phyloP scores from a whole-genome alignment of 2,329 filamentous ascomycete species.

The Teratosphaeria epicoccoides region DNA sequence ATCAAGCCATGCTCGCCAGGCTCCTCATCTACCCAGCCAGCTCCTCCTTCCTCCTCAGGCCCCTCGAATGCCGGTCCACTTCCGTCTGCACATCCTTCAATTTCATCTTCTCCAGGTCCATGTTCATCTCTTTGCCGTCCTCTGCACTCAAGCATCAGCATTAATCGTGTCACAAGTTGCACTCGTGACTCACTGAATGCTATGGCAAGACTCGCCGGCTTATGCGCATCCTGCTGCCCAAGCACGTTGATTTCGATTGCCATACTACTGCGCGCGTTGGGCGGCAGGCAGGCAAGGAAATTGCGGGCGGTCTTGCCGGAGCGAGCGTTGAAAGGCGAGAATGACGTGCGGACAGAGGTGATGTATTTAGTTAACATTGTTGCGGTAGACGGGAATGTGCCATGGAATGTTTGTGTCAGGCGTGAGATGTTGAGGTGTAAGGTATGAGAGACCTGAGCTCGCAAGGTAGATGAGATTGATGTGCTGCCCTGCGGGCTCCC shows the following conservation, averaged over 20 bases:
- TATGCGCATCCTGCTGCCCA: constrained; percentile 52
- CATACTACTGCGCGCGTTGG: constrained; percentile 64
- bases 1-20: background rate
- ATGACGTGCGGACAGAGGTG: constrained; percentile 72
- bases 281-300: constrained; percentile 75
- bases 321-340: constrained; percentile 79
- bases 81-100: constrained; percentile 83
- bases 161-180: background rate
- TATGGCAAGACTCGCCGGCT: constrained; percentile 51
- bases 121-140: constrained; percentile 81
- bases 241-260: constrained; percentile 69
- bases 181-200: background rate
- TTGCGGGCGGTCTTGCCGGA: constrained; percentile 70
- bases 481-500: too few relatives aligned
- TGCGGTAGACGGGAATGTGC: background rate
- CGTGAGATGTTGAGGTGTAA: too few relatives aligned
- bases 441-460: too few relatives aligned
- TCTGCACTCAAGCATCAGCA: constrained; percentile 44
- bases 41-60: constrained; percentile 72
- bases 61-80: constrained; percentile 78
- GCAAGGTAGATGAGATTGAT: too few relatives aligned
- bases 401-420: too few relatives aligned
- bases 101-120: constrained; percentile 69
- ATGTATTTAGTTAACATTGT: constrained; percentile 79
- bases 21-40: constrained; percentile 38